Percentiles rank a stretch among this genome's conserved stretches.
Evolutionary conservation across 129 eudicot species (phyloP).

Genomic region (Centaurea solstitialis): DNA sequence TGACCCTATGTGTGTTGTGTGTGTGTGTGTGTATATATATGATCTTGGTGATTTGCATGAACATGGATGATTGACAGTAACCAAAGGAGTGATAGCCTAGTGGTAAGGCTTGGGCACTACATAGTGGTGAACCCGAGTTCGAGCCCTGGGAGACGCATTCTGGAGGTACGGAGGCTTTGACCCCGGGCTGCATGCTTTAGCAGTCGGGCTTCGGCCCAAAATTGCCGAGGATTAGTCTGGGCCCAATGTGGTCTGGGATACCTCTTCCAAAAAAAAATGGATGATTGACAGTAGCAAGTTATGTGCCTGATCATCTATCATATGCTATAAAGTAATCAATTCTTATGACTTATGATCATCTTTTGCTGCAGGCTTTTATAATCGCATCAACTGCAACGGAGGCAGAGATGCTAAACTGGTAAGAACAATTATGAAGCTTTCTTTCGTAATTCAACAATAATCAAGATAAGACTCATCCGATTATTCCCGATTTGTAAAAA

Average conservation of each 20-base stretch:
- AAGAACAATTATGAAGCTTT: background rate
- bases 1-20: background rate
- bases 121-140: too few relatives aligned
- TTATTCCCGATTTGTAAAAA: background rate
- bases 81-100: too few relatives aligned
- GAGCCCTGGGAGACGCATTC: too few relatives aligned
- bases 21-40: background rate
- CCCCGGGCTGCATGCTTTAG: too few relatives aligned
- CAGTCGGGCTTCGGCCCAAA: too few relatives aligned
- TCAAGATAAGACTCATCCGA: background rate
- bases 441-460: background rate
- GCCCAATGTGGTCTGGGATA: too few relatives aligned
- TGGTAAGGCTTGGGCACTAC: too few relatives aligned
- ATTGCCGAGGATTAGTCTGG: too few relatives aligned
- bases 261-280: too few relatives aligned
- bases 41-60: background rate
- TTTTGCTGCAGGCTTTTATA: slow-evolving; percentile 50
- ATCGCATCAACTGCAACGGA: slow-evolving; percentile 57
- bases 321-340: background rate
- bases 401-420: slow-evolving; percentile 56
- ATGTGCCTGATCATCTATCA: background rate
- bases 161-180: too few relatives aligned
- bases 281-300: background rate
- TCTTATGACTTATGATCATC: slow-evolving; percentile 3
- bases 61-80: background rate